Percentiles rank a stretch among this genome's conserved stretches.
phyloP scores from a whole-genome alignment of 148 eudicot species.

The Vaccinium corymbosum region DNA sequence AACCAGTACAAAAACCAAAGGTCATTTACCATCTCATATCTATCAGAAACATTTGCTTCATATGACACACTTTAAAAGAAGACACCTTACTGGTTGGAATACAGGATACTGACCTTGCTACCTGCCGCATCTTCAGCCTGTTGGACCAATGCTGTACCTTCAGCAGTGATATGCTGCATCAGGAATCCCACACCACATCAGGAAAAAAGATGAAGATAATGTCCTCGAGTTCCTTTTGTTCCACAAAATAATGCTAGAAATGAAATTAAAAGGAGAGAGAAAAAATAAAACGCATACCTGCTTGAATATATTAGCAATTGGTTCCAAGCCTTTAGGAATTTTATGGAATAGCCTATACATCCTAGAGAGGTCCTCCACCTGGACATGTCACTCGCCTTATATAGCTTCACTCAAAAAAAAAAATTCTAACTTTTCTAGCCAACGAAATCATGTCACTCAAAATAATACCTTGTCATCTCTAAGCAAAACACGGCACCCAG shows the following conservation, averaged over 20 bases:
- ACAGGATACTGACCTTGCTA: constrained; percentile 43
- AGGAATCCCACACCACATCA: constrained; percentile 7
- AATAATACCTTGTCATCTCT: constrained; percentile 53
- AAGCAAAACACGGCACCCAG: constrained; percentile 64
- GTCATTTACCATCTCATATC: background rate
- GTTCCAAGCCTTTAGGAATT: constrained; percentile 47
- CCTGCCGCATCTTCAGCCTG: constrained; percentile 71
- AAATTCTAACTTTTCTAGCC: background rate
- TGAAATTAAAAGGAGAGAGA: background rate
- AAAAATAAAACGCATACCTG: background rate
- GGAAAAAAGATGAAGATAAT: background rate
- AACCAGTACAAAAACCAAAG: background rate
- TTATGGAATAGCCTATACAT: constrained; percentile 49
- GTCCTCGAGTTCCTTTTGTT: background rate
- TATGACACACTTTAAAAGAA: background rate
- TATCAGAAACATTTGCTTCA: background rate
- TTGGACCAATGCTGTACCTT: constrained; percentile 56
- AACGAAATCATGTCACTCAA: background rate
- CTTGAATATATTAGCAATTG: constrained; percentile 30
- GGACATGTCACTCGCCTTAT: background rate
- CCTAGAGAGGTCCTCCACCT: constrained; percentile 50
- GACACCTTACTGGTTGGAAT: background rate
- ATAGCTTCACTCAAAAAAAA: background rate
- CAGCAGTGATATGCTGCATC: constrained; percentile 61
- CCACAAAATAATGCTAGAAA: background rate